phyloP scores from a whole-genome alignment of 495 filamentous ascomycete species.

The Amphirosellinia nigrospora region DNA sequence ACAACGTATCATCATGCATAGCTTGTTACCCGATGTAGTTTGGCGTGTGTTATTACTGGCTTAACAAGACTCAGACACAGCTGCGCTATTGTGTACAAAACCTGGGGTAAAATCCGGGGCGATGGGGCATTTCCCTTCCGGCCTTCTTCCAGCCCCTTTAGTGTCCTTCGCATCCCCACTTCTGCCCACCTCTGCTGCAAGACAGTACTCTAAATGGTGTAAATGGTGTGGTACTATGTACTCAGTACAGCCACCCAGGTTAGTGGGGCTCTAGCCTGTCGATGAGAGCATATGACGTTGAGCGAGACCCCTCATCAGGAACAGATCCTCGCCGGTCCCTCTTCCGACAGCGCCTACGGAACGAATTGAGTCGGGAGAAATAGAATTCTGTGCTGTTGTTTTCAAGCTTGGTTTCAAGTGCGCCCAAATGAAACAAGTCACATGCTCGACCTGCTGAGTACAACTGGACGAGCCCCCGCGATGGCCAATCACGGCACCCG shows the following conservation, averaged over 20 bases:
- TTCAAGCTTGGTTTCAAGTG: conserved; percentile 8
- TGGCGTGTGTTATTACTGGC: conserved; percentile 13
- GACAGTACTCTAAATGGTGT: background rate
- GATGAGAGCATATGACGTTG: conserved; percentile 23
- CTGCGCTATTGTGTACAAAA: conserved; percentile 17
- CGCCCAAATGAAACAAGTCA: background rate
- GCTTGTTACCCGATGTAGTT: conserved; percentile 20
- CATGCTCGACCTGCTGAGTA: background rate
- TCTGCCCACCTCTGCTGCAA: background rate
- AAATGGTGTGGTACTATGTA: no score
- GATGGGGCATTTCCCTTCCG: conserved; percentile 9
- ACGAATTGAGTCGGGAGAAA: background rate
- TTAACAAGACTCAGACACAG: background rate
- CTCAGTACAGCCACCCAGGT: background rate
- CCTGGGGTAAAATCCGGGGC: conserved; percentile 32
- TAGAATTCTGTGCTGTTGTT: background rate
- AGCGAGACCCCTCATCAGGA: conserved; percentile 11
- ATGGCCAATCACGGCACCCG: conserved; percentile 15
- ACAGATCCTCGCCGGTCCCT: conserved; percentile 11
- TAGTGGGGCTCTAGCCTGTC: background rate
- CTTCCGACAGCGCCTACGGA: background rate
- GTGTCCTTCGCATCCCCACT: background rate
- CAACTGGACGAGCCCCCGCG: no score
- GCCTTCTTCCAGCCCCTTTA: background rate
- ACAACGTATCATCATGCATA: conserved; percentile 25